Base-by-base conservation (phyloP, 176 grass and related monocot species). In the Puya raimondii region DNA sequence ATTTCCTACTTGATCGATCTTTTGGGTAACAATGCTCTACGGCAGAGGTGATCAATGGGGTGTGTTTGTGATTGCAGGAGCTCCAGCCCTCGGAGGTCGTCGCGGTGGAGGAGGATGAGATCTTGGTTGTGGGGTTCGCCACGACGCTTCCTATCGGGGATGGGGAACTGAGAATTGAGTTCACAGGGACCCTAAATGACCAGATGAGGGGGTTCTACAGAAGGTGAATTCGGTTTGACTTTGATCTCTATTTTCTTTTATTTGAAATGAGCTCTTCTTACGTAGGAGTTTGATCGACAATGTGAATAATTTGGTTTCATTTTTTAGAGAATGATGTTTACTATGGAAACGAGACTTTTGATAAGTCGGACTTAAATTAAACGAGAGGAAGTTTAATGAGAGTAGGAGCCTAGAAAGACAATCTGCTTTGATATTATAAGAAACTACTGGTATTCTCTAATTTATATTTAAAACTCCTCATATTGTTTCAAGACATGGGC, bases 141-240 rank as follows among this genome's bases (percentile, higher is more conserved):
- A 49, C 64, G 23, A 8, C 66, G 1, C 79, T 96, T 48, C 81
- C 81, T 0, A n/a, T 82, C 4, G 89, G 89, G 0, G 69, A 85
- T 63, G 83, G 76, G 15, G 3, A 87, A 69, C 76, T 96, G 54
- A 64, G 26, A 25, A 96, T 96, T 57, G 65, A 68, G 14, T 96
- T 90, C 52, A 74, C 50, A 2, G 93, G 89, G 21, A 77, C 74
- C 14, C 79, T 96, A 51, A 90, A 87, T 25, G 84, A 96, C 21
- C 66, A 85, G 71, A 79, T 96, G 84, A 89, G 74, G 61, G 93
- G 93, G 1, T 92, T 92, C 73, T 96, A 92, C 68, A 56, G 84
- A 64, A 91, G 92, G 92, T 91, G 64, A 49, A n/a, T 0, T 16
- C 12, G 12, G 0, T 57, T 17, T 57, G 3, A 4, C 14, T 16